Evolutionary conservation across 192 early-diverging fungal species (phyloP).

Genomic region (Coemansia sp.): DNA sequence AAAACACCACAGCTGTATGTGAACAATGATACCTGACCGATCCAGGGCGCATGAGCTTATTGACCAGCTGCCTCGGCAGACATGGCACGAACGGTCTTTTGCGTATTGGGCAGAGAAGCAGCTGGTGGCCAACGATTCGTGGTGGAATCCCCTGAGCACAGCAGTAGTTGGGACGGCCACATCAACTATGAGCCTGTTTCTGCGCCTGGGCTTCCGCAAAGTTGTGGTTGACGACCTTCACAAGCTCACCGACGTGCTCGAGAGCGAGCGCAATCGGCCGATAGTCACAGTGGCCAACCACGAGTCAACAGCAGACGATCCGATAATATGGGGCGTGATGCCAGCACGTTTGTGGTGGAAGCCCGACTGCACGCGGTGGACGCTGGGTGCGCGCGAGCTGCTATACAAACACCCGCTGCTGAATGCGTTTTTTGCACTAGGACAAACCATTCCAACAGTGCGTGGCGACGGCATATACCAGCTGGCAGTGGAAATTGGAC

Average conservation of each 20-base stretch:
- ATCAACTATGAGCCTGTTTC: conserved; percentile 20
- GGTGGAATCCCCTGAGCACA: conserved; percentile 47
- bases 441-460: conserved; percentile 78
- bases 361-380: conserved; percentile 67
- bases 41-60: conserved; percentile 15
- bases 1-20: background rate
- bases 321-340: conserved; percentile 70
- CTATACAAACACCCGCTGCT: conserved; percentile 66
- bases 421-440: conserved; percentile 67
- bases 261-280: conserved; percentile 56
- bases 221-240: conserved; percentile 57
- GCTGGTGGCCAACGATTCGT: conserved; percentile 16
- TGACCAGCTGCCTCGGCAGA: conserved; percentile 21
- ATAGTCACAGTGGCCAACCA: conserved; percentile 78
- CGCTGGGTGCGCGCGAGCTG: conserved; percentile 83
- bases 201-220: conserved; percentile 32
- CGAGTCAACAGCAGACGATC: conserved; percentile 70
- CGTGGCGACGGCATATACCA: conserved; percentile 85
- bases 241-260: conserved; percentile 56
- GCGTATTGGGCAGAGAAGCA: conserved; percentile 46
- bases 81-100: conserved; percentile 41
- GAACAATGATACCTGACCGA: background rate
- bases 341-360: conserved; percentile 56
- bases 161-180: conserved; percentile 27
- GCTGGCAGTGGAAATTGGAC: conserved; percentile 74